Conservation (phyloP, 495 filamentous ascomycete species). For the Aspergillus coremiiformis region DNA sequence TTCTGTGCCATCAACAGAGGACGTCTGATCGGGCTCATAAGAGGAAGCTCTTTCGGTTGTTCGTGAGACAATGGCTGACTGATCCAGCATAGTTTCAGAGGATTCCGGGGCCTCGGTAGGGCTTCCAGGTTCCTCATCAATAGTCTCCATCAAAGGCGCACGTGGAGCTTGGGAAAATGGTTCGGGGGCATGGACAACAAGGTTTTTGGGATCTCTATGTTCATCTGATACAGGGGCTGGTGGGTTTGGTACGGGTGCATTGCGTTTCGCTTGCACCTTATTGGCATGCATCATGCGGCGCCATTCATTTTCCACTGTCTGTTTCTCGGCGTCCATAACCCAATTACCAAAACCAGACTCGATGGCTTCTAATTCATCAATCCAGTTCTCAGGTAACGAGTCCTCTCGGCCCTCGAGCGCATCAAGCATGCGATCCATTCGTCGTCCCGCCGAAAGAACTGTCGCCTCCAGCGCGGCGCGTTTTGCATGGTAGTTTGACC, state of each 20-base stretch:
- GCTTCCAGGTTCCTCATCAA: conserved; percentile 17
- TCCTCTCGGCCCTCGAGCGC: conserved; percentile 74
- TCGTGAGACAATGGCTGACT: background rate
- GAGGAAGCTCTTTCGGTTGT: background rate
- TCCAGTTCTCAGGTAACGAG: conserved; percentile 77
- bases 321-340: conserved; percentile 50
- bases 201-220: background rate
- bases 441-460: conserved; percentile 60
- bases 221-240: background rate
- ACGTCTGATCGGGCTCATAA: background rate
- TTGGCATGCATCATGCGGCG: conserved; percentile 16
- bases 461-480: conserved; percentile 57
- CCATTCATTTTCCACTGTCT: conserved; percentile 41
- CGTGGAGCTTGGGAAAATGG: conserved; percentile 3
- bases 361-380: conserved; percentile 71
- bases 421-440: conserved; percentile 79
- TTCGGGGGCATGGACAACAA: background rate
- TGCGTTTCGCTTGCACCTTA: conserved; percentile 1
- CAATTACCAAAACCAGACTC: conserved; percentile 77
- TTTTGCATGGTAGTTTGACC: conserved; percentile 54
- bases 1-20: background rate
- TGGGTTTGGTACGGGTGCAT: background rate
- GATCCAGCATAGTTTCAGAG: background rate
- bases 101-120: conserved; percentile 1
- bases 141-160: conserved; percentile 20